Percentiles rank a stretch among this genome's conserved stretches.
phyloP scores from a whole-genome alignment of 106 monocot species.

The Dioscorea dumetorum region DNA sequence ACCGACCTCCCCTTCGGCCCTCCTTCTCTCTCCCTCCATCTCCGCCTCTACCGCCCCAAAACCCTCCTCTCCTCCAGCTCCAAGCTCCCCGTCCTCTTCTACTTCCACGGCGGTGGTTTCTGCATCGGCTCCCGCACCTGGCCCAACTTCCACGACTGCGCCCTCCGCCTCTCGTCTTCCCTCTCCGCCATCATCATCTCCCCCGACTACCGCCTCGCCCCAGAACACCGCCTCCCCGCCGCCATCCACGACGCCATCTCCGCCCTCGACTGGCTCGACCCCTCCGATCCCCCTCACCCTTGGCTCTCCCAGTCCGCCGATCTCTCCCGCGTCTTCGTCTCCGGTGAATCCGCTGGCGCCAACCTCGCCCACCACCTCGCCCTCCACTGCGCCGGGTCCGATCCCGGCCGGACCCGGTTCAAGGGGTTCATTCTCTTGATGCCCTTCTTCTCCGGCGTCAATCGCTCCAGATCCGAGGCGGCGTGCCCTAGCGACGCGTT shows the following conservation, averaged over 20 bases:
- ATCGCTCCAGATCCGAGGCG: constrained; percentile 39
- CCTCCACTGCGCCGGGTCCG: constrained; percentile 21
- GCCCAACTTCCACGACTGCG: constrained; percentile 74
- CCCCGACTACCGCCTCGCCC: constrained; percentile 80
- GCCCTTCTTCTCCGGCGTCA: constrained; percentile 72
- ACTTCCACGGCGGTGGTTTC: constrained; percentile 92
- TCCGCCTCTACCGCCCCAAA: constrained; percentile 60
- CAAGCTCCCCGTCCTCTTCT: constrained; percentile 68
- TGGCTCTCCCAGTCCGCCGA: constrained; percentile 42
- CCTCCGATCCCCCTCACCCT: constrained; percentile 19
- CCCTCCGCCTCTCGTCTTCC: constrained; percentile 52
- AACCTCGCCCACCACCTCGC: constrained; percentile 76
- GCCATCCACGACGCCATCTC: constrained; percentile 42
- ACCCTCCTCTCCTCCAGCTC: constrained; percentile 1
- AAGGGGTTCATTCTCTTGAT: constrained; percentile 52
- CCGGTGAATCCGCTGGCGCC: constrained; percentile 84
- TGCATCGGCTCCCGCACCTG: constrained; percentile 82
- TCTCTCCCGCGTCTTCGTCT: constrained; percentile 41
- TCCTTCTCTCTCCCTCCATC: constrained; percentile 20
- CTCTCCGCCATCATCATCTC: constrained; percentile 47
- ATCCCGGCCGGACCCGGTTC: constrained; percentile 13
- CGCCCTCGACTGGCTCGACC: constrained; percentile 44
- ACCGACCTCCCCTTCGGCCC: constrained; percentile 42
- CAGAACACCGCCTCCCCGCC: constrained; percentile 73
- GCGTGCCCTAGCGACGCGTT: constrained; percentile 62